Conservation (phyloP, 805 yeast species). For the Isabelozyma rhagii region DNA sequence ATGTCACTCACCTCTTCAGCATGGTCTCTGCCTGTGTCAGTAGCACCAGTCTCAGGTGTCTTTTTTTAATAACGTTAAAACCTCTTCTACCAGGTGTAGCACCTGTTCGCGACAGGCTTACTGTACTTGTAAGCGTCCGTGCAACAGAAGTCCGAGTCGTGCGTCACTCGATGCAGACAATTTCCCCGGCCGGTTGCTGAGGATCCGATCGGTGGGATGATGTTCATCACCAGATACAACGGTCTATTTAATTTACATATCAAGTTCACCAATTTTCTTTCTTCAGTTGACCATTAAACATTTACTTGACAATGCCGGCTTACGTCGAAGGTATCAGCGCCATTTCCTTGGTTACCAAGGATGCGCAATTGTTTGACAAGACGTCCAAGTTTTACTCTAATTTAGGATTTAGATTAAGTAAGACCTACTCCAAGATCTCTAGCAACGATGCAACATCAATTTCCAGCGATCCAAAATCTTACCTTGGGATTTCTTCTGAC, state of each 20-base stretch:
- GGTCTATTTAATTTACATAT: neutral
- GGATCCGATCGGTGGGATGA: neutral
- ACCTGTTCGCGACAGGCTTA: no score
- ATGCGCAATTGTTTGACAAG: slow-evolving; percentile 41
- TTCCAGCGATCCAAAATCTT: slow-evolving; percentile 20
- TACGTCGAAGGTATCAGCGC: slow-evolving; percentile 43
- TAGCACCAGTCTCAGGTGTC: no score
- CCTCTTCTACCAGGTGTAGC: no score
- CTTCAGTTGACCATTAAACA: neutral
- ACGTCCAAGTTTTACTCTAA: slow-evolving; percentile 55
- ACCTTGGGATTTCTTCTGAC: slow-evolving; percentile 59
- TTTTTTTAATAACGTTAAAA: no score
- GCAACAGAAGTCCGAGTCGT: neutral
- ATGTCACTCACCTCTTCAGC: no score
- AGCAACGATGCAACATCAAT: slow-evolving; percentile 27
- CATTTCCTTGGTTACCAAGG: slow-evolving; percentile 58
- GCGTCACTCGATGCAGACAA: neutral
- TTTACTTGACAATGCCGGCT: neutral
- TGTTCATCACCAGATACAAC: neutral
- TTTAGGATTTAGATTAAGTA: slow-evolving; percentile 60
- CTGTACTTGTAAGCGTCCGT: neutral
- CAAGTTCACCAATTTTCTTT: neutral
- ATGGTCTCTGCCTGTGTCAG: no score
- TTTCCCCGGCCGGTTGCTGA: neutral
- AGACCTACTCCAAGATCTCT: slow-evolving; percentile 55